Base-by-base conservation (phyloP, 1,284 basidiomycete genomes). In the Ganoderma sp. region DNA sequence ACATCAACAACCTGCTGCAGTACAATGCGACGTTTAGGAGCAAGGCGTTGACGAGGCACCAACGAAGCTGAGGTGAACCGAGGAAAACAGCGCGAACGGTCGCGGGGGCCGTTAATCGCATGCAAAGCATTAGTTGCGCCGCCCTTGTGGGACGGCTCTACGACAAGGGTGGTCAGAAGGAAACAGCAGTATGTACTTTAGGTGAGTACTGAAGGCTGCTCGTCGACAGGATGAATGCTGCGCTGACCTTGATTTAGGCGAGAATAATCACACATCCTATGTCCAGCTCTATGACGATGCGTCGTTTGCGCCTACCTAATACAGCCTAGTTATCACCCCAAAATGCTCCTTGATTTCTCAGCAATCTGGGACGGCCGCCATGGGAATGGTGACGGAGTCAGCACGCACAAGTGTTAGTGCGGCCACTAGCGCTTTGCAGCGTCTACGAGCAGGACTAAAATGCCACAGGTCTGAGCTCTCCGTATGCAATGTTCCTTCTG, bases 1-100 rank as follows among this genome's bases (percentile, higher is more conserved):
- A 99, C 78, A 98, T 99, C 81, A 98, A 98, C 78, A 95, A 93
- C 71, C 80, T 97, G 67, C 80, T 97, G 67, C 94, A 96, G 80
- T 97, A 96, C 80, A 97, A 97, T 73, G 92, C 92, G 41, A 95
- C 94, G 0, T 97, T 97, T 79, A 82, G 93, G 78, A 96, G 94
- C 80, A 97, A 96, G 80, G 92, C 91, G 12, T 80, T 93, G 68
- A 77, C 92, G 71, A 81, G 89, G 73, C 89, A 93, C 74, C 87
- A 84, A 75, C 82, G 88, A 71, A 86, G 85, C 34, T 88, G 76
- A 82, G 22, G 12, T 14, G 15, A n/a, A 45, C 34, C 52, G 9
- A 37, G 37, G 22, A 7, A 34, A 42, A 41, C 5, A 17, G 28
- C 12, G n/a, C n/a, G 3, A 22, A 1, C 4, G 22, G 48, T 25